Conservation (phyloP, 305 asterid genomes). For the Nicotiana rustica region DNA sequence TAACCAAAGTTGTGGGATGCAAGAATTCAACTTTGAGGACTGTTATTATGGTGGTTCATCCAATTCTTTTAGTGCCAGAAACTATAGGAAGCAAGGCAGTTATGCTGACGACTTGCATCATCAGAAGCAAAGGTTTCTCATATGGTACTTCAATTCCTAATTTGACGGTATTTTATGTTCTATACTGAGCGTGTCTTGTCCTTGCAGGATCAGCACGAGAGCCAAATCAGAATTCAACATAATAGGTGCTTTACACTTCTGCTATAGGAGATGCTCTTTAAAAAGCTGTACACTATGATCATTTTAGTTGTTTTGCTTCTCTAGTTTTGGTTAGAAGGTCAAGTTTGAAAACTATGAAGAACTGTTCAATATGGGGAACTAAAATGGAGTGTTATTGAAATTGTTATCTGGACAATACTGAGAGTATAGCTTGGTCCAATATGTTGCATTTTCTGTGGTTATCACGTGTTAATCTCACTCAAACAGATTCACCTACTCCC, state of each 20-base stretch:
- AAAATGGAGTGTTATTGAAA: constrained; percentile 24
- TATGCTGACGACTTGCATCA: constrained; percentile 51
- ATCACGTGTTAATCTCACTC: constrained; percentile 31
- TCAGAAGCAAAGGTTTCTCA: constrained; percentile 58
- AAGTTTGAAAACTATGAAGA: background rate
- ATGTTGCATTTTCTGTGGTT: constrained; percentile 1
- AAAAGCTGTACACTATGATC: background rate
- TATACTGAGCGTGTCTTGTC: constrained; percentile 26
- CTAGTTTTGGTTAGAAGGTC: background rate
- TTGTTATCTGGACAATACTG: constrained; percentile 6
- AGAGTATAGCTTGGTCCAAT: constrained; percentile 2
- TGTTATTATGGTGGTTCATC: background rate
- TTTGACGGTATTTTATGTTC: constrained; percentile 17
- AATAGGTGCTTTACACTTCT: constrained; percentile 42
- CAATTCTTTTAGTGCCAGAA: constrained; percentile 35
- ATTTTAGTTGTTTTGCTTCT: background rate
- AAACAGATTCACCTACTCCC: constrained; percentile 52
- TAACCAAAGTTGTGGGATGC: constrained; percentile 29
- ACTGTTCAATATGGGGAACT: background rate
- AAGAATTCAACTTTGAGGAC: constrained; percentile 31
- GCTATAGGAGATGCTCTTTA: constrained; percentile 31
- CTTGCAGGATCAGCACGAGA: constrained; percentile 35
- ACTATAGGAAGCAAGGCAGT: constrained; percentile 49
- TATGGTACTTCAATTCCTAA: background rate
- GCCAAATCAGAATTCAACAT: constrained; percentile 28